Percentiles rank a stretch among this genome's conserved stretches.
Conservation (phyloP, 2,329 filamentous ascomycete genomes). For the Epichloe sibirici region DNA sequence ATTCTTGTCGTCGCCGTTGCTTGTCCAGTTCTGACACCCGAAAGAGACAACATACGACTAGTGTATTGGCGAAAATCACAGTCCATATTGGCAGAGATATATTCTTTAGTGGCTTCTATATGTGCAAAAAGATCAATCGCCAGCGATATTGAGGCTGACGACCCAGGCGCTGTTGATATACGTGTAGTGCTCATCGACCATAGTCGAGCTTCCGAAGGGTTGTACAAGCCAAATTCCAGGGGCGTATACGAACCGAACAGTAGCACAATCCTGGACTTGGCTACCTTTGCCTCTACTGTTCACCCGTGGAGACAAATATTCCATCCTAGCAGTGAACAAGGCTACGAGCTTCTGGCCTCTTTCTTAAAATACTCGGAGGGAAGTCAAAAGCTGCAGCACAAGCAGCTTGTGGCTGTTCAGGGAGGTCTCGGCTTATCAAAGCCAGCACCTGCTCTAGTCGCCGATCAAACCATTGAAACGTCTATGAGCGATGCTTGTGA, state of each 20-base stretch:
- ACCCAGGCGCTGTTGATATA: slow-evolving; percentile 60
- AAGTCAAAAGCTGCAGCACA: slow-evolving; percentile 33
- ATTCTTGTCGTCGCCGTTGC: slow-evolving; percentile 46
- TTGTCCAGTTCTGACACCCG: slow-evolving; percentile 45
- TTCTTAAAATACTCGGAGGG: slow-evolving; percentile 37
- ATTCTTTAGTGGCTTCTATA: slow-evolving; percentile 64
- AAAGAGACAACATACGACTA: slow-evolving; percentile 23
- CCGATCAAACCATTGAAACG: background rate
- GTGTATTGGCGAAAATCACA: slow-evolving; percentile 58
- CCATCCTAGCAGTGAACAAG: slow-evolving; percentile 51
- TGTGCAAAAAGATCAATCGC: slow-evolving; percentile 49
- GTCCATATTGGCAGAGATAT: slow-evolving; percentile 61
- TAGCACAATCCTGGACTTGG: slow-evolving; percentile 36
- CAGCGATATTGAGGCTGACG: slow-evolving; percentile 42
- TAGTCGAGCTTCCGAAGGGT: slow-evolving; percentile 18
- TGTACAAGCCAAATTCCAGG: slow-evolving; percentile 20
- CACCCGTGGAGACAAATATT: slow-evolving; percentile 55
- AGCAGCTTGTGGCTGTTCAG: slow-evolving; percentile 38
- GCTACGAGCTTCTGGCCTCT: slow-evolving; percentile 41
- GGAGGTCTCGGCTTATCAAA: slow-evolving; percentile 36
- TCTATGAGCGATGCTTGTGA: slow-evolving; percentile 2
- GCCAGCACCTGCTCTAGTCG: background rate
- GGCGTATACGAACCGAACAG: slow-evolving; percentile 30
- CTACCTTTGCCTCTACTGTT: slow-evolving; percentile 38
- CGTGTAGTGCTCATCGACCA: slow-evolving; percentile 64